Conservation (phyloP, 441 rosid genomes). For the Gossypium aridum region DNA sequence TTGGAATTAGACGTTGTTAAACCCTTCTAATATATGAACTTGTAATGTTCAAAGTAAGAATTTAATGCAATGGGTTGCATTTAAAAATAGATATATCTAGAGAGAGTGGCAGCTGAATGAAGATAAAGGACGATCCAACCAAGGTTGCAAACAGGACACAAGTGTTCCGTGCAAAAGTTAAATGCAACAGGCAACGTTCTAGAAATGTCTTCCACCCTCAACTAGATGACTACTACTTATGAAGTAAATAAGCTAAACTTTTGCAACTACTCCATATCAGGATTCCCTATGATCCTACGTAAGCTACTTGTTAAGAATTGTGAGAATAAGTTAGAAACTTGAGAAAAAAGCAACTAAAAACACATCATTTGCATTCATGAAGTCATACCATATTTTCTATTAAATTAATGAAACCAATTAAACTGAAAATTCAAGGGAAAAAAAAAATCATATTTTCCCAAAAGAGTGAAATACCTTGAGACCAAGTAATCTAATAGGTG, state of each 20-base stretch:
- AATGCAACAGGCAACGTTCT: not conserved
- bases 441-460: not conserved
- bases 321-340: not conserved
- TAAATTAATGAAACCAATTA: not conserved
- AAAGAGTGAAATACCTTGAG: conserved; percentile 42
- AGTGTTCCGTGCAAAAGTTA: not conserved
- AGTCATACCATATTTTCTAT: no score
- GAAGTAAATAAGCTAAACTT: not conserved
- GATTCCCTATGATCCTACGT: not conserved
- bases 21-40: not conserved
- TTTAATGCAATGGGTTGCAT: not conserved
- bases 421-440: not conserved
- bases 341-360: not conserved
- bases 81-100: not conserved
- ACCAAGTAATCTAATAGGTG: conserved; percentile 73
- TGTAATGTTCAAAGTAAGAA: not conserved
- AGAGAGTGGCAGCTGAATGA: not conserved
- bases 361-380: not conserved
- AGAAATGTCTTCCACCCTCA: not conserved
- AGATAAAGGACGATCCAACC: not conserved
- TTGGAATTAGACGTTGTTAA: not conserved
- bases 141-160: not conserved
- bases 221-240: not conserved
- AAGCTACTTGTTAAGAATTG: not conserved
- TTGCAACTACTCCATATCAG: not conserved